Conservation (phyloP, 495 filamentous ascomycete genomes). For the Aspergillus avenaceus region DNA sequence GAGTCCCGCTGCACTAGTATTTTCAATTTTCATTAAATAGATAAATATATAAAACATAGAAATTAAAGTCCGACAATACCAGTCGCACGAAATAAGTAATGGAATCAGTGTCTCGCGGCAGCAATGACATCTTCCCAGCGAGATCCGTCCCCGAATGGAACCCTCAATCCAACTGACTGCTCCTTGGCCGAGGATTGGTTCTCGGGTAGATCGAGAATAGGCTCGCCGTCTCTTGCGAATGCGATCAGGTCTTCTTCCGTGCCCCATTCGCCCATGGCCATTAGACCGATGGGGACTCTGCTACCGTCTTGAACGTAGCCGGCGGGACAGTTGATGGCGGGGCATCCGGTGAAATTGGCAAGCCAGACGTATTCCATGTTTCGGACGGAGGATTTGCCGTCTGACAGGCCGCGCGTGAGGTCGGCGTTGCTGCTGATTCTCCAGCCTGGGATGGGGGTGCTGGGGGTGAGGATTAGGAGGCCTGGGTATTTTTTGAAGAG, state of each 20-base stretch:
- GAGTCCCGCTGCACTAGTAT: too few species aligned
- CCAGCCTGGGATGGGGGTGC: slow-evolving; percentile 74
- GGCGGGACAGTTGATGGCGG: slow-evolving; percentile 72
- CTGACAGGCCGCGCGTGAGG: slow-evolving; percentile 62
- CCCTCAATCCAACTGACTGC: slow-evolving; percentile 15
- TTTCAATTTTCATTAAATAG: too few species aligned
- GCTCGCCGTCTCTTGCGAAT: slow-evolving; percentile 69
- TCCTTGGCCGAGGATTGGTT: slow-evolving; percentile 1
- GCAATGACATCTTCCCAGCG: slow-evolving; percentile 39
- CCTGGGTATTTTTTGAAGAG: slow-evolving; percentile 72
- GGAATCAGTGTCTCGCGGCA: slow-evolving; percentile 4
- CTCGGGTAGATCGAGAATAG: slow-evolving; percentile 34
- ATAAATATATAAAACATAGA: background rate
- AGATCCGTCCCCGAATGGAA: slow-evolving; percentile 18
- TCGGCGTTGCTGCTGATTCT: slow-evolving; percentile 51
- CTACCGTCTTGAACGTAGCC: slow-evolving; percentile 62
- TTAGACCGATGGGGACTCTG: slow-evolving; percentile 75
- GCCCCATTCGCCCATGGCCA: slow-evolving; percentile 90
- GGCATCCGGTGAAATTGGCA: slow-evolving; percentile 79
- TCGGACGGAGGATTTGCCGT: slow-evolving; percentile 66
- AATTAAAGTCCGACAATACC: background rate
- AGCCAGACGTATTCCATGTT: slow-evolving; percentile 90
- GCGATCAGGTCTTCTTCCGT: slow-evolving; percentile 71
- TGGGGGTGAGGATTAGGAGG: slow-evolving; percentile 75
- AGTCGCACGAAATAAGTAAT: background rate